phyloP scores from a whole-genome alignment of 2,329 filamentous ascomycete genomes.

The Seiridium unicorne region DNA sequence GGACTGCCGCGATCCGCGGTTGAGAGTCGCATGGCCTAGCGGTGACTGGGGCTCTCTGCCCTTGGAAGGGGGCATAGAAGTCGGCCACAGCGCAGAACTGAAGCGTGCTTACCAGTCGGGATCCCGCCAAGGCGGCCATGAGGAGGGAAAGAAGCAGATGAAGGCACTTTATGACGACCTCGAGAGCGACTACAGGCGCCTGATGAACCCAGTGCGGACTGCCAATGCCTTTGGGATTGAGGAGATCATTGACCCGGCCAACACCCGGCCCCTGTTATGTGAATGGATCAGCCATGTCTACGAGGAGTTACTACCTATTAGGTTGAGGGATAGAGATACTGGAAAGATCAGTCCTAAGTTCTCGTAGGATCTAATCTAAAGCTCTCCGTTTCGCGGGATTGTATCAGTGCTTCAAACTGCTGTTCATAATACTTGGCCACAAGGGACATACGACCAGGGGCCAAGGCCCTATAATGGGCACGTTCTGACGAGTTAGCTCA shows the following conservation, averaged over 20 bases:
- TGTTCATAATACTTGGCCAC: too few relatives aligned
- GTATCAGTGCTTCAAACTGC: too few relatives aligned
- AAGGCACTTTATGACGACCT: slow-evolving; percentile 49
- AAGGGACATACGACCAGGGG: too few relatives aligned
- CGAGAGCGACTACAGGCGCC: slow-evolving; percentile 56
- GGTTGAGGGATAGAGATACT: slow-evolving; percentile 2
- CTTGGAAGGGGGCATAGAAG: slow-evolving; percentile 63
- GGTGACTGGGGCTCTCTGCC: slow-evolving; percentile 63
- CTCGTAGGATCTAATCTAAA: background rate
- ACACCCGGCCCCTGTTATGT: slow-evolving; percentile 53
- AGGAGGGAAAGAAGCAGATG: slow-evolving; percentile 34
- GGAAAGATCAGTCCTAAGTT: slow-evolving; percentile 6
- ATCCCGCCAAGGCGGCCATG: slow-evolving; percentile 17
- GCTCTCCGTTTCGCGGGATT: too few relatives aligned
- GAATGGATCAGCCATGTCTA: slow-evolving; percentile 56
- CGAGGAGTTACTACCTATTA: slow-evolving; percentile 1
- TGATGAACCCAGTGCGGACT: slow-evolving; percentile 65
- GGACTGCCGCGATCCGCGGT: slow-evolving; percentile 58
- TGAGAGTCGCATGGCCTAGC: slow-evolving; percentile 62
- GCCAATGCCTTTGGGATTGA: slow-evolving; percentile 63
- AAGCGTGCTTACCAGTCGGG: slow-evolving; percentile 36
- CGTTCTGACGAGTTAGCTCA: too few relatives aligned
- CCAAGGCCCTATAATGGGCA: too few relatives aligned
- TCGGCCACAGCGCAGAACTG: slow-evolving; percentile 59
- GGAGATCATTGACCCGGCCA: slow-evolving; percentile 63